Base-by-base conservation (phyloP, 352 stramenopile genomes). In the Pythium sukuiense region DNA sequence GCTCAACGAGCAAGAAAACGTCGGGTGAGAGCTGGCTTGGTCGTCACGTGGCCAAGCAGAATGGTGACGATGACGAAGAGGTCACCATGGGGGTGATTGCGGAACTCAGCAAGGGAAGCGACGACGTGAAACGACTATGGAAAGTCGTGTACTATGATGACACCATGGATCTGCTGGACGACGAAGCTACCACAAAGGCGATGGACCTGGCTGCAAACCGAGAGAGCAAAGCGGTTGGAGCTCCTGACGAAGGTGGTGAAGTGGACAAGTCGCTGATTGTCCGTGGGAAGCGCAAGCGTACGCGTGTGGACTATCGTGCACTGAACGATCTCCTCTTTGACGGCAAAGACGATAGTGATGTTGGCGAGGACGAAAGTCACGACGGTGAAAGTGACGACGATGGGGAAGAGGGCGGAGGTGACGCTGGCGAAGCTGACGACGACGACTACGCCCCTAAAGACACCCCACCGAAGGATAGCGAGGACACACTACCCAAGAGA, bases 321-420 rank as follows among this genome's bases (percentile, higher is more conserved):
- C 76, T 96, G 13, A 93, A 96, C 60, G 80, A 86, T 55, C 53
- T 87, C 30, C 79, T 96, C 68, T 96, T 94, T 68, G 83, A 76
- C 1, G 81, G 80, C 0, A 77, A 88, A 59, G 70, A 67, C 9
- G 81, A 87, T 60, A 85, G 81, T 18, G 85, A 90, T 35, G 80
- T 79, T 30, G 72, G 70, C 12, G 68, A 37, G n/a, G 61, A 65
- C 18, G 35, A 55, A 7, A 67, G 76, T 55, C 75, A 85, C 37
- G 71, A 70, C 33, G 0, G 20, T 24, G 71, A 76, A 54, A 71
- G 76, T 11, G 68, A 12, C n/a, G n/a, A 61, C 2, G 63, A 48
- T 24, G 20, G 20, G 20, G 20, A 24, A 24, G 20, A 24, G 16
- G 45, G 41, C 9, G 77, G 75, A 14, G 69, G 30, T 20, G 3